Conservation (phyloP, 331 rosid genomes). For the Quercus tomentella region DNA sequence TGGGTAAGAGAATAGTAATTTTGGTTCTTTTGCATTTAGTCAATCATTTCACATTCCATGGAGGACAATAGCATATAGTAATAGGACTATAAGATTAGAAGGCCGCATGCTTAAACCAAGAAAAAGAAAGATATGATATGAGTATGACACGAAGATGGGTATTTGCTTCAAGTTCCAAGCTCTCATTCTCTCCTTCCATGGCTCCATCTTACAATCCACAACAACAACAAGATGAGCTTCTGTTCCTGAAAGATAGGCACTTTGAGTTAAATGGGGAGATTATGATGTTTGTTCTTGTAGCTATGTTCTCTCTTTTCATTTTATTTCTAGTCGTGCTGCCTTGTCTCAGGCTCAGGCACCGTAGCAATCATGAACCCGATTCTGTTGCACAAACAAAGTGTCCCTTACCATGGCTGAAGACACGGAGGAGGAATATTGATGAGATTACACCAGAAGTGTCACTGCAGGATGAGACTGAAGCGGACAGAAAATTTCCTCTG, state of each 20-base stretch:
- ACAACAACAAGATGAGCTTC: conserved; percentile 31
- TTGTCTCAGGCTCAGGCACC: conserved; percentile 19
- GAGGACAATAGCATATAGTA: neutral
- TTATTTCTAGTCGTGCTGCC: conserved; percentile 25
- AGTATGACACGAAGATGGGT: neutral
- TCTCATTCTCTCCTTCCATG: conserved; percentile 8
- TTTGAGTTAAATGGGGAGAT: conserved; percentile 52
- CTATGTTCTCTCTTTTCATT: conserved; percentile 37
- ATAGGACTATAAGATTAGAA: neutral
- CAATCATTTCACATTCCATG: neutral
- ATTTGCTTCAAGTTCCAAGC: neutral
- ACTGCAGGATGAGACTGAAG: neutral
- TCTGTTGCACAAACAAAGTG: neutral
- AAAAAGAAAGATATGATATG: neutral
- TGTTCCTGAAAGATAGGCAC: conserved; percentile 30
- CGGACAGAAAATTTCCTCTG: neutral
- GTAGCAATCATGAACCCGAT: conserved; percentile 1
- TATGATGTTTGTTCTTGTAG: conserved; percentile 30
- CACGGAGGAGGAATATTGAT: neutral
- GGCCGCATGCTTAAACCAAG: neutral
- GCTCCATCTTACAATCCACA: conserved; percentile 25
- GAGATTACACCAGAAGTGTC: neutral
- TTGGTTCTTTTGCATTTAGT: neutral
- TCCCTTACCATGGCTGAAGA: neutral
- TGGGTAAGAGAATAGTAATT: neutral